These are phyloP conservation scores for Epichloe sp. DNA, from an alignment of 2,329 filamentous ascomycete species.

Conservation along the genomic window DNA sequence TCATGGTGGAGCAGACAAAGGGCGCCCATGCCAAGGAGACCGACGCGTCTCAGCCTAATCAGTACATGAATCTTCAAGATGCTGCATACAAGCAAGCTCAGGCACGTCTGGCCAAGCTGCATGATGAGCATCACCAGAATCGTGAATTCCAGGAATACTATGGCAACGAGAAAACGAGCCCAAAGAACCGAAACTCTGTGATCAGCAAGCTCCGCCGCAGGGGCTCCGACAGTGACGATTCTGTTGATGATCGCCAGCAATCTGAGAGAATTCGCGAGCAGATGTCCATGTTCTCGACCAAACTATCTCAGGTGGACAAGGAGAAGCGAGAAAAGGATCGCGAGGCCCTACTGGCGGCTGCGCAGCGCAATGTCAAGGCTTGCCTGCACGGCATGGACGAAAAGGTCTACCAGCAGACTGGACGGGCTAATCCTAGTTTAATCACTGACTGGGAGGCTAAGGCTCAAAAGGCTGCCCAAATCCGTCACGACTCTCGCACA, in stretches of 20 bases:
- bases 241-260: slow-evolving; percentile 50
- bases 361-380: slow-evolving; percentile 74
- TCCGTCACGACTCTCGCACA: slow-evolving; percentile 48
- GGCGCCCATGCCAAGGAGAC: slow-evolving; percentile 22
- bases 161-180: slow-evolving; percentile 31
- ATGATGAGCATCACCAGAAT: slow-evolving; percentile 52
- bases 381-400: slow-evolving; percentile 72
- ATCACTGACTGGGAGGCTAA: slow-evolving; percentile 69
- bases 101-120: slow-evolving; percentile 68
- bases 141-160: slow-evolving; percentile 67
- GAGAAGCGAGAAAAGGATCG: slow-evolving; percentile 66
- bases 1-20: slow-evolving; percentile 38
- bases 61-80: slow-evolving; percentile 60
- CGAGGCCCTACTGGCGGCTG: slow-evolving; percentile 60
- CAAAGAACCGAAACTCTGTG: slow-evolving; percentile 33
- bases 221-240: slow-evolving; percentile 50
- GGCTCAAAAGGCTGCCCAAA: slow-evolving; percentile 55
- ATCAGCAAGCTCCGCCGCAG: slow-evolving; percentile 46
- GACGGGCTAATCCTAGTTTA: slow-evolving; percentile 55
- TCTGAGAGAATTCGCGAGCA: slow-evolving; percentile 63
- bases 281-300: slow-evolving; percentile 64
- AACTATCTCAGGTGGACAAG: slow-evolving; percentile 53
- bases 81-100: slow-evolving; percentile 77
- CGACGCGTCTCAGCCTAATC: slow-evolving; percentile 33
- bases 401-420: slow-evolving; percentile 63